phyloP scores from a whole-genome alignment of 768 basidiomycete genomes.

The Pleurotus eryngii region DNA sequence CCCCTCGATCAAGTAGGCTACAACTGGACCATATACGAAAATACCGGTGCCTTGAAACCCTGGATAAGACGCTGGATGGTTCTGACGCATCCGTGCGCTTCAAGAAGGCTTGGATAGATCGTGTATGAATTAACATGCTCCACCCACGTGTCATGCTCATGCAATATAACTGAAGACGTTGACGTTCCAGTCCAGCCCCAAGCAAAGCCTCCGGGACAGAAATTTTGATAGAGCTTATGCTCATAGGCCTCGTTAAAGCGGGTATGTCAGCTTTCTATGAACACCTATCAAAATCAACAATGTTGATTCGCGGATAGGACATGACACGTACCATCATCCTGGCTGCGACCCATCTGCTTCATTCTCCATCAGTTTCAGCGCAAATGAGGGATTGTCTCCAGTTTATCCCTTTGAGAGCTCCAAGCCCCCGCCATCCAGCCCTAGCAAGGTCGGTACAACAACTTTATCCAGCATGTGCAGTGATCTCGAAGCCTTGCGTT shows the following conservation, averaged over 20 bases:
- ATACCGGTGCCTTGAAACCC: slow-evolving; percentile 81
- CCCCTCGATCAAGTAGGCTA: slow-evolving; percentile 72
- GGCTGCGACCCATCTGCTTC: slow-evolving; percentile 66
- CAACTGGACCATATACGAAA: slow-evolving; percentile 61
- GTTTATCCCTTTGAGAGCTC: no score
- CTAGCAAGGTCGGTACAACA: slow-evolving; percentile 44
- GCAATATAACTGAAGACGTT: slow-evolving; percentile 77
- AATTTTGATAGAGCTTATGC: slow-evolving; percentile 81
- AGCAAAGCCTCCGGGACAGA: slow-evolving; percentile 77
- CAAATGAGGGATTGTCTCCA: slow-evolving; percentile 63
- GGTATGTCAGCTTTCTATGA: slow-evolving; percentile 78
- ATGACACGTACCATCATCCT: slow-evolving; percentile 59
- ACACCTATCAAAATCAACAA: slow-evolving; percentile 59
- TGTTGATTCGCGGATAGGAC: neutral
- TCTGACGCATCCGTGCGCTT: slow-evolving; percentile 32
- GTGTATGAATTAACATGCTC: slow-evolving; percentile 4
- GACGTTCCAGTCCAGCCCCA: slow-evolving; percentile 90
- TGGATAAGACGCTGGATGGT: slow-evolving; percentile 58
- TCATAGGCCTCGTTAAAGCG: slow-evolving; percentile 81
- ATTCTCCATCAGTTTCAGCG: slow-evolving; percentile 71
- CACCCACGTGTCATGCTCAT: slow-evolving; percentile 76
- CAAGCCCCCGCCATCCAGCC: no score
- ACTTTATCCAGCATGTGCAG: slow-evolving; percentile 42
- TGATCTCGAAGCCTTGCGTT: slow-evolving; percentile 22
- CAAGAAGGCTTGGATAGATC: slow-evolving; percentile 12